Evolutionary conservation across 1,284 basidiomycete genomes (phyloP).

Genomic region (Pholiota adiposa): DNA sequence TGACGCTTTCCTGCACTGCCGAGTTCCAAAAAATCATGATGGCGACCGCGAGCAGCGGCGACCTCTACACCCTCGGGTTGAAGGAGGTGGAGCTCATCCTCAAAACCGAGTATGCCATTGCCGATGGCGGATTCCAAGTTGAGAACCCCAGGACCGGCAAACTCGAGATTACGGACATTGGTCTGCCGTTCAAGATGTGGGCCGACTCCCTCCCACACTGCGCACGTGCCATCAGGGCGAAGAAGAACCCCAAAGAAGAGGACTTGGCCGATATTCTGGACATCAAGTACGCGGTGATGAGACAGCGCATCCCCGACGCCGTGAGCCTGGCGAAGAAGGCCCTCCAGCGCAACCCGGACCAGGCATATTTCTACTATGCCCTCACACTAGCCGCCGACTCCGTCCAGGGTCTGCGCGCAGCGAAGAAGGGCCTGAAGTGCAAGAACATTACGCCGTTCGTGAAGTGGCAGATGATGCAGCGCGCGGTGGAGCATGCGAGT

Average conservation of each 20-base stretch:
- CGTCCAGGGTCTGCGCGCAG: conserved; percentile 41
- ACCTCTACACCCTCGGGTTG: conserved; percentile 55
- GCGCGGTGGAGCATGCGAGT: conserved; percentile 61
- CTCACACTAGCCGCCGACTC: conserved; percentile 46
- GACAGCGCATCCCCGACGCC: conserved; percentile 46
- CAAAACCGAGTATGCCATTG: conserved; percentile 61
- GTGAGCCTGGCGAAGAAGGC: conserved; percentile 46
- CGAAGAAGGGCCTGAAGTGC: conserved; percentile 63
- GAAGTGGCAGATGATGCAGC: conserved; percentile 55
- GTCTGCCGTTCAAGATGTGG: conserved; percentile 63
- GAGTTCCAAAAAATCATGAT: conserved; percentile 61
- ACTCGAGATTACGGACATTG: conserved; percentile 43
- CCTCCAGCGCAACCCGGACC: conserved; percentile 54
- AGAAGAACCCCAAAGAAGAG: conserved; percentile 38
- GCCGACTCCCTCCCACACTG: conserved; percentile 57
- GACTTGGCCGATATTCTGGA: conserved; percentile 64
- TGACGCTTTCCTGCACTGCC: conserved; percentile 40
- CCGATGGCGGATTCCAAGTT: conserved; percentile 54
- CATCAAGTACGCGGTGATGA: conserved; percentile 58
- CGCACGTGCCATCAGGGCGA: conserved; percentile 52
- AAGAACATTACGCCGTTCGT: conserved; percentile 51
- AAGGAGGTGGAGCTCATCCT: conserved; percentile 52
- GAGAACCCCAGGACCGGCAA: conserved; percentile 46
- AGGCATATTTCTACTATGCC: conserved; percentile 63
- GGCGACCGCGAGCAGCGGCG: conserved; percentile 43